Evolutionary conservation across 106 monocot species (phyloP), one percentile per base, ranked within the genome.

Genomic region (Chionographis japonica): DNA sequence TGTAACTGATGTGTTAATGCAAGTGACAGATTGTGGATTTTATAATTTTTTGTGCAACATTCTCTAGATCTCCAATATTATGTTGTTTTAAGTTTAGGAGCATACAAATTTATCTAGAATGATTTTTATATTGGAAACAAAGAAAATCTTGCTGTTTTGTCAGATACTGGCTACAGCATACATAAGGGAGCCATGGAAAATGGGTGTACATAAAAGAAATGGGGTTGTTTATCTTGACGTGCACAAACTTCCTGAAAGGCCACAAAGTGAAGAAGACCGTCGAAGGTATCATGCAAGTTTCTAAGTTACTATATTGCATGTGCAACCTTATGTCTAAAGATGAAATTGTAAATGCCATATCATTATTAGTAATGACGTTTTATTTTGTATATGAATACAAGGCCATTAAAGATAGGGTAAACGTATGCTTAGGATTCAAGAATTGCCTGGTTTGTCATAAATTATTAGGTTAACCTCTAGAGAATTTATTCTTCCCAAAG

Each of bases 201-300:
- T 98, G 98, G 98, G 98, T 52, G 93, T 98, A 53, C 93, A 98
- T 70, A 98, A 93, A 74, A 81, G 87, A 73, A 85, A 90, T 63
- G 93, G 98, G 18, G 87, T 90, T 73, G 88, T 98, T 40, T 93
- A 98, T 72, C 98, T 98, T 74, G 90, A 98, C 77, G 93, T 93
- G 41, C 98, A 98, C 73, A 98, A 98, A 63, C 83, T 98, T 72
- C 93, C 90, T 52, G 93, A 98, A 72, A 93, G 87, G 63, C 93
- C 93, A 67, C 64, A 98, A 84, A 90, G 60, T 53, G 87, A 93
- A 36, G 6, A 81, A 53, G 93, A 93, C 17, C 75, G 85, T 55
- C 75, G 87, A 73, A 98, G 97, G 97, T 98, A 74, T 39, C 64
- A 11, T 41, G 3, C 2, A 56, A 63, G 15, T 39, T 18, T 13